phyloP scores from a whole-genome alignment of 331 rosid genomes.

The Prunus yedoensis region DNA sequence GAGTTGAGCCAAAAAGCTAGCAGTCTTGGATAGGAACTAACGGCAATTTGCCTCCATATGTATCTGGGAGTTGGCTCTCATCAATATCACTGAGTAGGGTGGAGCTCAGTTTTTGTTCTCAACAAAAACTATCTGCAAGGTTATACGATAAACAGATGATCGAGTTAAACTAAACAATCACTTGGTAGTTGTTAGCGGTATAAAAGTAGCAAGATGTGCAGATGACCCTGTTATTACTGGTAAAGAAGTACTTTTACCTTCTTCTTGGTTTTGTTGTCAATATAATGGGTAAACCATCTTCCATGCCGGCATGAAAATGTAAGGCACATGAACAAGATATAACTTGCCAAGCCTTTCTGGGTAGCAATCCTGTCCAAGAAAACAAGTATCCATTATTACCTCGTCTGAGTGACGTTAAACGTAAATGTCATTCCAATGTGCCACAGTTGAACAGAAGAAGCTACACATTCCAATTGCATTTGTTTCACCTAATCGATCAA shows the following conservation, averaged over 20 bases:
- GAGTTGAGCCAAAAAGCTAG: not conserved
- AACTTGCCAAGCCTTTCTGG: slow-evolving; percentile 62
- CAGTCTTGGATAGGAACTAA: slow-evolving; percentile 56
- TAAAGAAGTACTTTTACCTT: slow-evolving; percentile 33
- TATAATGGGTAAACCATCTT: slow-evolving; percentile 62
- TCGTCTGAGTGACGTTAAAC: not conserved
- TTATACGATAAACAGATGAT: not conserved
- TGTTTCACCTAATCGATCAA: not conserved
- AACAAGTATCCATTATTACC: not conserved
- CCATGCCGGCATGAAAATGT: slow-evolving; percentile 55
- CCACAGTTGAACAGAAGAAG: not conserved
- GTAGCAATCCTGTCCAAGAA: slow-evolving; percentile 45
- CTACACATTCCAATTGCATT: not conserved
- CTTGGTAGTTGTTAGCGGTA: not conserved
- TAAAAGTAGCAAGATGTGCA: not conserved
- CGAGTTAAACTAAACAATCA: not conserved
- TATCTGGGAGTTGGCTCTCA: slow-evolving; percentile 67
- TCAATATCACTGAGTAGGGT: slow-evolving; percentile 69
- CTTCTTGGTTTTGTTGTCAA: slow-evolving; percentile 52
- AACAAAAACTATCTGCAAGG: slow-evolving; percentile 63
- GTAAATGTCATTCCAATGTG: not conserved
- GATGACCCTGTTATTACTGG: not conserved
- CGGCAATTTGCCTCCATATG: slow-evolving; percentile 57
- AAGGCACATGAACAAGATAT: slow-evolving; percentile 43
- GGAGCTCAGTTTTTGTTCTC: slow-evolving; percentile 48